Percentiles rank a stretch among this genome's conserved stretches.
phyloP scores from a whole-genome alignment of 2,329 filamentous ascomycete genomes.

The Pyricularia pennisetigena region DNA sequence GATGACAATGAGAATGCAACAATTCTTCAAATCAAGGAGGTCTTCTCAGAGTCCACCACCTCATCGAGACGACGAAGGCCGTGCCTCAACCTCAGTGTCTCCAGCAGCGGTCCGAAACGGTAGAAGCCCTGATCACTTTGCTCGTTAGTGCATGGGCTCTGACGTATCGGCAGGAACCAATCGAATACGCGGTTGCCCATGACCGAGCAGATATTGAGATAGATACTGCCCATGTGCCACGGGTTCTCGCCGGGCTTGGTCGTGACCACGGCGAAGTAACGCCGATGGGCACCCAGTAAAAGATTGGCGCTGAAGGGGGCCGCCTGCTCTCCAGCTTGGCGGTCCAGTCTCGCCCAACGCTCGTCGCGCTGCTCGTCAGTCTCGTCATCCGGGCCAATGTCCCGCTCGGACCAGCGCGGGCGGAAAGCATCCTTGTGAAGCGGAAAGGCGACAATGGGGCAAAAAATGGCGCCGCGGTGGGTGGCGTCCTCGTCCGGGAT shows the following conservation, averaged over 20 bases:
- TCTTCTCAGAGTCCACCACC: not conserved
- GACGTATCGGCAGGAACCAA: conserved; percentile 70
- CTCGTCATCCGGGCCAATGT: conserved; percentile 4
- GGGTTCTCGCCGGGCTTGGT: conserved; percentile 71
- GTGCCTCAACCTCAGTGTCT: conserved; percentile 38
- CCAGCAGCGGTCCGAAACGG: conserved; percentile 52
- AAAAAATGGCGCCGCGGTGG: not conserved
- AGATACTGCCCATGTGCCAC: conserved; percentile 60
- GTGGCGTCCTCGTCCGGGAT: conserved; percentile 26
- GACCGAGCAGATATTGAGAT: conserved; percentile 65
- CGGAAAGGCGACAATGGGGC: conserved; percentile 12
- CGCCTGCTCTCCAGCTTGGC: not conserved
- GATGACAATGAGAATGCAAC: not conserved
- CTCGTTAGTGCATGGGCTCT: conserved; percentile 66
- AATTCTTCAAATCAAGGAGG: not conserved
- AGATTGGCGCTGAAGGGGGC: conserved; percentile 5
- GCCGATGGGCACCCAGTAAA: conserved; percentile 29
- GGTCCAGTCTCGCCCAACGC: not conserved
- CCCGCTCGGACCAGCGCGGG: not conserved
- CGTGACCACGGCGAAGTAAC: conserved; percentile 69
- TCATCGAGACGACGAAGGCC: conserved; percentile 14
- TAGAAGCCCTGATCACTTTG: conserved; percentile 58
- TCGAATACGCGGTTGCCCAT: conserved; percentile 65
- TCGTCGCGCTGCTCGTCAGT: conserved; percentile 1
- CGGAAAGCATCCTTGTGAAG: conserved; percentile 1